Conservation (phyloP, 257 asterid species). For the Solanum boliviense region DNA sequence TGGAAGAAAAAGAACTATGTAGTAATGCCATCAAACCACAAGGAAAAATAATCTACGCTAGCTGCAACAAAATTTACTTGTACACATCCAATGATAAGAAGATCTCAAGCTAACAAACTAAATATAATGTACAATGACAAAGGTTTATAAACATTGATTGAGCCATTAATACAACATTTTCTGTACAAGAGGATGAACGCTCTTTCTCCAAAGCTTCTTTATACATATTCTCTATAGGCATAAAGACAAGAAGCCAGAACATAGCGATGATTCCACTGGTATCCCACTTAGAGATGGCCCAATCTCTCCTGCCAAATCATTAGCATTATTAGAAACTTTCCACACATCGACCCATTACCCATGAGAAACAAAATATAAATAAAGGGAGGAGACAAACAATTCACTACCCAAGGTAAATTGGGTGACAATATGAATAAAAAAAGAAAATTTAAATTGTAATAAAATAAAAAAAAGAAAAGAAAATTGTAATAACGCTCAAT, state of each 20-base stretch:
- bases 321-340: neutral
- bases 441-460: neutral
- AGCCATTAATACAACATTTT: neutral
- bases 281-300: slow-evolving; percentile 22
- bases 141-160: neutral
- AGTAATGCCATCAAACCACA: neutral
- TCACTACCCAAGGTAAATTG: neutral
- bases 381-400: neutral
- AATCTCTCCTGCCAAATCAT: slow-evolving; percentile 33
- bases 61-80: neutral
- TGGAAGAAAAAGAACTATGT: neutral
- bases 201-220: neutral
- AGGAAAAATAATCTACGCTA: neutral
- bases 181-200: neutral
- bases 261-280: neutral
- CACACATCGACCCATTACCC: neutral
- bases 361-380: neutral
- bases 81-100: neutral
- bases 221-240: neutral
- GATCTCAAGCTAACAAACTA: neutral
- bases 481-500: neutral
- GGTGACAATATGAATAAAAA: neutral
- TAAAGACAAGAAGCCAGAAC: neutral
- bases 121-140: neutral
- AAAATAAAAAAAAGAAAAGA: neutral